Percentiles rank a stretch among this genome's conserved stretches.
These are phyloP conservation scores for Peribolospora kevripleyi DNA, from an alignment of 768 basidiomycete species.

Conservation along the genomic window DNA sequence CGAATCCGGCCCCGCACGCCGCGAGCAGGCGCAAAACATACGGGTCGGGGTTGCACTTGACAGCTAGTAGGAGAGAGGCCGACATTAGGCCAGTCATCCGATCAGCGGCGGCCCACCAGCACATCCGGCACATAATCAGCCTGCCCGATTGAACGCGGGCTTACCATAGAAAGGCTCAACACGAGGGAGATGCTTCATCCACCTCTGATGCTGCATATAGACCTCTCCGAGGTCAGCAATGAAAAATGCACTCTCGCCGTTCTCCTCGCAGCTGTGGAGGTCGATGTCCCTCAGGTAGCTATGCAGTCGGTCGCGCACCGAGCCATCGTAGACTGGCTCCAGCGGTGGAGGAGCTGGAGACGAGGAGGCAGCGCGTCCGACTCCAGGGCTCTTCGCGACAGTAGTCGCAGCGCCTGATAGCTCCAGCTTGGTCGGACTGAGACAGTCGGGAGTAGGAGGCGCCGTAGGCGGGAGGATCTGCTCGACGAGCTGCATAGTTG, in stretches of 20 bases:
- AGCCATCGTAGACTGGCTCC: too few species aligned
- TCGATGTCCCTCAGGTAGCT: conserved; percentile 6
- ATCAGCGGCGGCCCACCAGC: conserved; percentile 13
- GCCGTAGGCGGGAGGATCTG: too few species aligned
- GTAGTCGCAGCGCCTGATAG: too few species aligned
- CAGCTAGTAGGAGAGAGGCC: conserved; percentile 28
- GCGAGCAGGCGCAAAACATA: conserved; percentile 76
- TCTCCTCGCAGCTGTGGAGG: conserved; percentile 19
- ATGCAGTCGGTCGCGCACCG: too few species aligned
- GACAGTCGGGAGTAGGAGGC: too few species aligned
- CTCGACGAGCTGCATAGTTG: too few species aligned
- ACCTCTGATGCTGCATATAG: conserved; percentile 59
- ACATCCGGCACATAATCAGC: conserved; percentile 7
- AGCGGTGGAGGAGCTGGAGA: too few species aligned
- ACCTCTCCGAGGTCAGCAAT: conserved; percentile 79
- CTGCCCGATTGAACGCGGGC: conserved; percentile 15
- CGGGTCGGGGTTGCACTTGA: conserved; percentile 97
- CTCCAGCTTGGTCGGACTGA: too few species aligned
- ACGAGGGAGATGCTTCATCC: conserved; percentile 48
- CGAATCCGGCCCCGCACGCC: conserved; percentile 75
- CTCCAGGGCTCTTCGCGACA: too few species aligned
- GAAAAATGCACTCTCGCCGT: conserved; percentile 86
- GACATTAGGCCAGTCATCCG: background rate
- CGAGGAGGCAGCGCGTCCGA: too few species aligned
- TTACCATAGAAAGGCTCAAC: conserved; percentile 86